A percentile compares a stretch with the other conserved stretches of the same genome.
These are phyloP conservation scores for Suillus variegatus DNA, from an alignment of 768 basidiomycete genomes.

Conservation along the genomic window DNA sequence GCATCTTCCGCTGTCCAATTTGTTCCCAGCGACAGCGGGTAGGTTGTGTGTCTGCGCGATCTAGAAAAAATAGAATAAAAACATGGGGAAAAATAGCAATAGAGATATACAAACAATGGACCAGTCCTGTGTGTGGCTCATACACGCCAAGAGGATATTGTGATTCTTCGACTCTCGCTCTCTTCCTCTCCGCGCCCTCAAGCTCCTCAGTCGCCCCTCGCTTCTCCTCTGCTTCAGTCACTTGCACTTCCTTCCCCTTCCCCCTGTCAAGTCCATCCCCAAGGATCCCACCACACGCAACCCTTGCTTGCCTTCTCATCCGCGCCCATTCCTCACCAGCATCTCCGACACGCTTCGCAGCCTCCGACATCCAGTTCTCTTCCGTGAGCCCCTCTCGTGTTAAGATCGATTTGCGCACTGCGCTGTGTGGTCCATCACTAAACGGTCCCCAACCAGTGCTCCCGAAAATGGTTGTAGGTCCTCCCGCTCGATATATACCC, in stretches of 20 bases:
- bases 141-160: slow-evolving; percentile 67
- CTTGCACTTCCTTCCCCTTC: slow-evolving; percentile 35
- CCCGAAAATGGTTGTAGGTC: slow-evolving; percentile 92
- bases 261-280: slow-evolving; percentile 28
- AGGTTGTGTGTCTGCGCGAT: slow-evolving; percentile 79
- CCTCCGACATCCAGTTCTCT: slow-evolving; percentile 92
- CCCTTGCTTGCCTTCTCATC: slow-evolving; percentile 56
- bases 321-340: slow-evolving; percentile 65
- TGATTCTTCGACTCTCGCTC: slow-evolving; percentile 30
- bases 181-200: slow-evolving; percentile 27
- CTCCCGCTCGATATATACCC: slow-evolving; percentile 85
- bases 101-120: slow-evolving; percentile 60
- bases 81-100: slow-evolving; percentile 1
- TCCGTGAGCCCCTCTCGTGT: slow-evolving; percentile 79
- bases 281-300: slow-evolving; percentile 49
- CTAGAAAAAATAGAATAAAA: slow-evolving; percentile 37
- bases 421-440: slow-evolving; percentile 84
- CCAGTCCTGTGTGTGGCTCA: slow-evolving; percentile 77
- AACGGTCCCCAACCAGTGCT: slow-evolving; percentile 83
- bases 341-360: slow-evolving; percentile 64
- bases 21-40: slow-evolving; percentile 62
- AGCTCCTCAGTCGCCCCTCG: slow-evolving; percentile 20
- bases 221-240: slow-evolving; percentile 31
- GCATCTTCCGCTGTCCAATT: slow-evolving; percentile 49
- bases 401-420: slow-evolving; percentile 78